Evolutionary conservation across 129 eudicot species (phyloP), one percentile per base, ranked within the genome.

Genomic region (carrot (Daucus carota)): DNA sequence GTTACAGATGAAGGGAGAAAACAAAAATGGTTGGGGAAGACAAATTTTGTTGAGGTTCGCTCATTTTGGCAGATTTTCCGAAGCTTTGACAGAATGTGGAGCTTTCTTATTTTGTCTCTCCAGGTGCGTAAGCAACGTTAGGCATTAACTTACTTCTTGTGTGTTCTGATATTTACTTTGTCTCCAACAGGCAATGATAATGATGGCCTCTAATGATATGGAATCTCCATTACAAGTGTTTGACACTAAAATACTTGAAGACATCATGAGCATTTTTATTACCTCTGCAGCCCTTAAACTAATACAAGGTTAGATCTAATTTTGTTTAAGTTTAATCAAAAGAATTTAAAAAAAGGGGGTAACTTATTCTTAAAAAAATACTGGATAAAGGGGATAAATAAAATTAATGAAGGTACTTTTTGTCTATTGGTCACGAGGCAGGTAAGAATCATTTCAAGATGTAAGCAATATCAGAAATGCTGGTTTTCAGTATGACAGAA

Each of bases 1-100:
- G 70, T 75, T 22, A 74, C 52, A 15, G 89, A 88, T 17, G 83
- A 87, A 52, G 81, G 34, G 74, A 76, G 66, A 33, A 84, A 91
- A 79, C 86, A 36, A 73, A 86, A 85, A 68, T 95, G 99, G 99
- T 79, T 92, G 73, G 99, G 99, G 59, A 95, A 95, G 88, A 95
- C 99, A 80, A 91, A 95, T 65, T 95, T 89, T 83, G 97, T 86
- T 1, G 99, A 95, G 85, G 81, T 85, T 36, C 92, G 99, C 63
- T 95, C 99, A 33, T 95, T 95, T 79, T 89, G 89, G 92, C 99
- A 95, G 76, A 83, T 95, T 79, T 95, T 95, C 83, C 86, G 99
- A 85, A 89, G 96, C 90, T 95, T 95, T 42, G 99, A 95, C 79
- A 89, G 99, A 80, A 90, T 93, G 99, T 94, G 99, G 99, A 84